These are phyloP conservation scores for Taphrina deformans DNA, from an alignment of 1,139 yeast genomes.

Conservation along the genomic window DNA sequence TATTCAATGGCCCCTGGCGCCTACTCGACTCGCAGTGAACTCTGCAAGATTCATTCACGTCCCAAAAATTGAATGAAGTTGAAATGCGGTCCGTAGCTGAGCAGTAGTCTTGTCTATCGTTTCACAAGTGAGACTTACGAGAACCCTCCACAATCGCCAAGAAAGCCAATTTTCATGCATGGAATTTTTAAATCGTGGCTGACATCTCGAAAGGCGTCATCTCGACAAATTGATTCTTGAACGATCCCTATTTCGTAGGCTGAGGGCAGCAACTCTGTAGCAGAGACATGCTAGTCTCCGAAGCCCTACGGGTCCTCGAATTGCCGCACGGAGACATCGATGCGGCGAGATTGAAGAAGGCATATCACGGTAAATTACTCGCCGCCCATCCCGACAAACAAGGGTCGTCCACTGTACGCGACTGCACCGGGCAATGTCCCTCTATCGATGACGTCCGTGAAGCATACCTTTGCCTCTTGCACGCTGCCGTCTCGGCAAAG, in stretches of 20 bases:
- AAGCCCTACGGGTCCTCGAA: neutral
- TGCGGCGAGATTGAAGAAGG: constrained; percentile 15
- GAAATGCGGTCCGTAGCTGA: too few species aligned
- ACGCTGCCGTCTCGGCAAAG: neutral
- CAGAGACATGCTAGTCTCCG: neutral
- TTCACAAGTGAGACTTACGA: too few species aligned
- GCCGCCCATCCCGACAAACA: constrained; percentile 33
- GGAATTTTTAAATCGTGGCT: neutral
- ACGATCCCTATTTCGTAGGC: too few species aligned
- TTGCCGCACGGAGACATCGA: neutral
- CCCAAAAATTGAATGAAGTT: too few species aligned
- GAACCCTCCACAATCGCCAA: neutral
- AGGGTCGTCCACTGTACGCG: neutral
- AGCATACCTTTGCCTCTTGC: constrained; percentile 19
- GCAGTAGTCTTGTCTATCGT: too few species aligned
- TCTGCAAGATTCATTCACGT: too few species aligned
- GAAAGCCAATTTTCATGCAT: neutral
- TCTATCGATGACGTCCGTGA: constrained; percentile 16
- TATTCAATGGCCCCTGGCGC: constrained; percentile 22
- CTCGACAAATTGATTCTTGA: too few species aligned
- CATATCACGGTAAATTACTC: constrained; percentile 33
- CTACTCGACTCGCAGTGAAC: neutral
- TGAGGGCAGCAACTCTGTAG: too few species aligned
- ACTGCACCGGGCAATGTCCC: too few species aligned
- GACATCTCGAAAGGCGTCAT: neutral